These are phyloP conservation scores for Toxoplasma gondii DNA, from an alignment of 169 alveolate species.

Conservation along the genomic window DNA sequence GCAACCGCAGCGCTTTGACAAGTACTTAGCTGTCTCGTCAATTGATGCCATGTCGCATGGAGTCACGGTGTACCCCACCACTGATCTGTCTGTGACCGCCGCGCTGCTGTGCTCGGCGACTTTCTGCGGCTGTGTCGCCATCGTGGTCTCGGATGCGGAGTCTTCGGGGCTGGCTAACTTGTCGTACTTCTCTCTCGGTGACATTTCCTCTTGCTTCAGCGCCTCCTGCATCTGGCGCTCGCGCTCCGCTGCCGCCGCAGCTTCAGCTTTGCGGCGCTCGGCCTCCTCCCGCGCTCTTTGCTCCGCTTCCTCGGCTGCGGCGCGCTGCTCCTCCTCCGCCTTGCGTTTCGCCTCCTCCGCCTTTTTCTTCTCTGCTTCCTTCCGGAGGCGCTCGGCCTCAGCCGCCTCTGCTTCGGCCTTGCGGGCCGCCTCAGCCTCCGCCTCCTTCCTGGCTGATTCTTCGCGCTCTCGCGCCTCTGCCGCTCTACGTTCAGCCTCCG, in stretches of 20 bases:
- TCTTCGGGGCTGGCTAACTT: constrained; percentile 61
- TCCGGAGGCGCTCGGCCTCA: constrained; percentile 48
- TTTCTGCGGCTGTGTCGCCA: constrained; percentile 71
- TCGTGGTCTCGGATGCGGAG: constrained; percentile 61
- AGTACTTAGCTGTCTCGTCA: constrained; percentile 77
- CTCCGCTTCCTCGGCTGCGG: constrained; percentile 66
- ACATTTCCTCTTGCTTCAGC: constrained; percentile 62
- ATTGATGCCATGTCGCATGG: constrained; percentile 80
- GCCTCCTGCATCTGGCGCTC: constrained; percentile 64
- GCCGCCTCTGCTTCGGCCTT: constrained; percentile 71
- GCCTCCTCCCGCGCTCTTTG: constrained; percentile 59
- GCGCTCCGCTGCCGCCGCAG: constrained; percentile 45
- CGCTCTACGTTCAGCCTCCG: constrained; percentile 9
- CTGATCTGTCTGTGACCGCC: constrained; percentile 60
- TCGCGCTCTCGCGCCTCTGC: neutral
- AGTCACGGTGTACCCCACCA: constrained; percentile 65
- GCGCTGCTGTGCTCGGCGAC: constrained; percentile 71
- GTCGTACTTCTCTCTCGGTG: constrained; percentile 41
- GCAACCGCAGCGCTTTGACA: constrained; percentile 79
- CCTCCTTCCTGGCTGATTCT: constrained; percentile 41
- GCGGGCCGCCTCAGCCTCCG: constrained; percentile 49
- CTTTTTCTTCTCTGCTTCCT: constrained; percentile 49
- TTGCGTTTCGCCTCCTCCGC: constrained; percentile 62
- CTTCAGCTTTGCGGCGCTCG: neutral
- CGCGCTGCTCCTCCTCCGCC: constrained; percentile 48